Evolutionary conservation across 1,284 basidiomycete species (phyloP).

Genomic region (Xerocomus amazonicus): DNA sequence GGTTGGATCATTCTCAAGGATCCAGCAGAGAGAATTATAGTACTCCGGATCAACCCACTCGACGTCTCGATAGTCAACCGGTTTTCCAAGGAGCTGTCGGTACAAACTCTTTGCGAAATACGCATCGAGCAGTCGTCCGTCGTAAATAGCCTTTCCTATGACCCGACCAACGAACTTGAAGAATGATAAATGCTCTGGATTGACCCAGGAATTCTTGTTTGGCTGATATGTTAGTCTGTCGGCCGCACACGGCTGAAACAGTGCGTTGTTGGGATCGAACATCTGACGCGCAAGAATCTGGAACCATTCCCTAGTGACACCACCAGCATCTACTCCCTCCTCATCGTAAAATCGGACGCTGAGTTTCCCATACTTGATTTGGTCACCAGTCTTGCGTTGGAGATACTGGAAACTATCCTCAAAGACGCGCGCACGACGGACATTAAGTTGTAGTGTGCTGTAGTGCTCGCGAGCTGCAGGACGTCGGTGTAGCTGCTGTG

Average conservation of each 20-base stretch:
- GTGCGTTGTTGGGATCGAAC: slow-evolving; percentile 99
- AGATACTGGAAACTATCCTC: slow-evolving; percentile 96
- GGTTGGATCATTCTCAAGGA: slow-evolving; percentile 87
- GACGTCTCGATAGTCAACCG: slow-evolving; percentile 89
- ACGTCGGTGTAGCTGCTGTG: slow-evolving; percentile 90
- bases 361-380: slow-evolving; percentile 97
- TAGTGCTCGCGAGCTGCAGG: slow-evolving; percentile 78
- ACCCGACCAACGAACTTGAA: slow-evolving; percentile 99
- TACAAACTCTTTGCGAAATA: slow-evolving; percentile 97
- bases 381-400: slow-evolving; percentile 87
- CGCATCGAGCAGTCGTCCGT: slow-evolving; percentile 93
- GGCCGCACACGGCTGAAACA: slow-evolving; percentile 97
- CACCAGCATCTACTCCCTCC: slow-evolving; percentile 97
- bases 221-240: slow-evolving; percentile 95
- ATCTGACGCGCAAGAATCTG: slow-evolving; percentile 96
- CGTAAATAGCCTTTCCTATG: slow-evolving; percentile 95
- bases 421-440: slow-evolving; percentile 91
- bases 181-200: slow-evolving; percentile 93
- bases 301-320: slow-evolving; percentile 99
- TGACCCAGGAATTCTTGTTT: slow-evolving; percentile 92
- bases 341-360: slow-evolving; percentile 97
- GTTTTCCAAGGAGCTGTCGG: slow-evolving; percentile 87
- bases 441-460: slow-evolving; percentile 84
- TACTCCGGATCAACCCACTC: slow-evolving; percentile 98
- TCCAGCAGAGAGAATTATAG: slow-evolving; percentile 91